A percentile compares a stretch with the other conserved stretches of the same genome.
These are phyloP conservation scores for Apiospora pterosperma DNA, from an alignment of 2,329 filamentous ascomycete species.

Conservation along the genomic window DNA sequence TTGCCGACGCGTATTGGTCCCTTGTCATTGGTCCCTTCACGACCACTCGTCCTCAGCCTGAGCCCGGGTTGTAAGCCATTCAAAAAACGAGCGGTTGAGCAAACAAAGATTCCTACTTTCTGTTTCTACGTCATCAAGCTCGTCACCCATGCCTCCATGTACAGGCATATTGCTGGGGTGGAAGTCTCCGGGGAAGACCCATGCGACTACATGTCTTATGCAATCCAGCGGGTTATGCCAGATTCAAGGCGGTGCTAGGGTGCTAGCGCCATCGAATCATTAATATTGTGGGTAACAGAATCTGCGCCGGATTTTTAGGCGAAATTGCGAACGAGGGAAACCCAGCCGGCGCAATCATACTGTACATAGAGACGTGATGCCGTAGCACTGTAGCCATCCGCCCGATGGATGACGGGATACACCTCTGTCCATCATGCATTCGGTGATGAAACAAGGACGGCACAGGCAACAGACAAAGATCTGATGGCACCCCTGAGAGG, in stretches of 20 bases:
- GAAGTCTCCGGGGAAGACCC: neutral
- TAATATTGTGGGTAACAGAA: neutral
- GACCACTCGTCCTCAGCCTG: neutral
- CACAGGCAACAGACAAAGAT: neutral
- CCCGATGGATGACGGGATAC: neutral
- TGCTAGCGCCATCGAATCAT: neutral
- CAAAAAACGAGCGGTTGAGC: neutral
- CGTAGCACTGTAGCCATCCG: neutral
- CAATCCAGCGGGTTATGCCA: neutral
- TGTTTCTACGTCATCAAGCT: neutral
- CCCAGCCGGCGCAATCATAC: neutral
- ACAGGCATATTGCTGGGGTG: neutral
- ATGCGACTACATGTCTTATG: neutral
- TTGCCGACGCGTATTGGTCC: neutral
- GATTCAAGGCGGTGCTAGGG: neutral
- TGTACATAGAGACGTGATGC: neutral
- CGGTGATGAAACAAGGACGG: neutral
- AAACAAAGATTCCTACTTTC: neutral
- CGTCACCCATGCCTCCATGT: neutral
- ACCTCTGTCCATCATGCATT: neutral
- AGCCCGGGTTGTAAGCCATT: neutral
- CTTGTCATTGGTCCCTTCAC: neutral
- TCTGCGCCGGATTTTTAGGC: neutral
- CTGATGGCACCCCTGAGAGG: neutral
- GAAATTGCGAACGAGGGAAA: neutral